phyloP scores from a whole-genome alignment of 495 filamentous ascomycete genomes.

The Tirmania nivea region DNA sequence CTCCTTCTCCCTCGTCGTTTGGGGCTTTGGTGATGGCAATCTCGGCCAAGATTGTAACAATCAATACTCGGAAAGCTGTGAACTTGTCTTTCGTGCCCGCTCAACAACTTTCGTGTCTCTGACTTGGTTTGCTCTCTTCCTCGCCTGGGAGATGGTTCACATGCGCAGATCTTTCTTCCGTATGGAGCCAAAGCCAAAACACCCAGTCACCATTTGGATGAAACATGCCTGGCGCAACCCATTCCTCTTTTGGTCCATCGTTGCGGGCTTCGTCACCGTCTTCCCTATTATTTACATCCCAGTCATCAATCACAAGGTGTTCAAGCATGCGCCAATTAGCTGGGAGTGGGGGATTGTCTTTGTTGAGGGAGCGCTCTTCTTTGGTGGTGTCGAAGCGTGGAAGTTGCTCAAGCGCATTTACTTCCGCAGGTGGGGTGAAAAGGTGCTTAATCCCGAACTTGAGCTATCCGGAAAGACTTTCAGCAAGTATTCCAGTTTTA shows the following conservation, averaged over 20 bases:
- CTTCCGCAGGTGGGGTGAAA: slow-evolving; percentile 17
- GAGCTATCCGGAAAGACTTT: slow-evolving; percentile 14
- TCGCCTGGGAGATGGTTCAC: slow-evolving; percentile 53
- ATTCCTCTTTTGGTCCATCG: slow-evolving; percentile 48
- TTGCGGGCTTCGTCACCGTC: slow-evolving; percentile 44
- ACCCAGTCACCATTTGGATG: slow-evolving; percentile 31
- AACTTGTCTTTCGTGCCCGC: slow-evolving; percentile 50
- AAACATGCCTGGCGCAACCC: slow-evolving; percentile 46
- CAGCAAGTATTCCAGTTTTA: slow-evolving; percentile 2
- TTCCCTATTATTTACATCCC: slow-evolving; percentile 56
- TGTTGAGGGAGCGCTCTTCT: slow-evolving; percentile 37
- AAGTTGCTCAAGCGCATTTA: slow-evolving; percentile 40
- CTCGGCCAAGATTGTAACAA: slow-evolving; percentile 44
- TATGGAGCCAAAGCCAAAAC: slow-evolving; percentile 37
- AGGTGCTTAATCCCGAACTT: slow-evolving; percentile 15
- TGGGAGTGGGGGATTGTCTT: slow-evolving; percentile 55
- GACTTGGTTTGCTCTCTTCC: slow-evolving; percentile 53
- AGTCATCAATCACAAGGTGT: slow-evolving; percentile 43
- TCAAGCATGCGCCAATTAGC: slow-evolving; percentile 45
- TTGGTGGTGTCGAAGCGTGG: slow-evolving; percentile 42
- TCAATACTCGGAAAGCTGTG: slow-evolving; percentile 30
- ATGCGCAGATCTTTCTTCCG: slow-evolving; percentile 46
- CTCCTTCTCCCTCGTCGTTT: slow-evolving; percentile 44
- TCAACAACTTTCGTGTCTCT: slow-evolving; percentile 56
- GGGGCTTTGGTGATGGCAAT: slow-evolving; percentile 41